A percentile compares a stretch with the other conserved stretches of the same genome.
Conservation (phyloP, 495 filamentous ascomycete species). For the Aspergillus carlsbadensis region DNA sequence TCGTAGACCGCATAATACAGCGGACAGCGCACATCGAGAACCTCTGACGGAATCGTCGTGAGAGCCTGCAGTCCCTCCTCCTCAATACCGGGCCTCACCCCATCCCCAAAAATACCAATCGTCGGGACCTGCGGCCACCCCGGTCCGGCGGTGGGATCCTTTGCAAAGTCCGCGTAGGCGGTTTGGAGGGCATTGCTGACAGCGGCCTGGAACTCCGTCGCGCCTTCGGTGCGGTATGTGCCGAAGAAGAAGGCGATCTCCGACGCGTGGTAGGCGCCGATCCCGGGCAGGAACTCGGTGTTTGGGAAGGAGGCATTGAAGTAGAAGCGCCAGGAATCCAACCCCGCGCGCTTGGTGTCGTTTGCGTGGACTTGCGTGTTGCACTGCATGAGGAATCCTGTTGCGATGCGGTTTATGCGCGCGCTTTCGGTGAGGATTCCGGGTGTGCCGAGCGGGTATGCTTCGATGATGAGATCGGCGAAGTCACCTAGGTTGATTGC, state of each 20-base stretch:
- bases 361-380: slow-evolving; percentile 15
- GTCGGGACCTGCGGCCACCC: slow-evolving; percentile 19
- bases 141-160: slow-evolving; percentile 26
- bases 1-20: slow-evolving; percentile 12
- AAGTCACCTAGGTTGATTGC: neutral
- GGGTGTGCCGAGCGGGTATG: slow-evolving; percentile 9
- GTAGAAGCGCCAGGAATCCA: slow-evolving; percentile 28
- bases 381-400: slow-evolving; percentile 26
- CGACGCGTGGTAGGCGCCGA: slow-evolving; percentile 28
- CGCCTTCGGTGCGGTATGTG: slow-evolving; percentile 19
- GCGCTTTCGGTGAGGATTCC: slow-evolving; percentile 21
- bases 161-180: slow-evolving; percentile 34
- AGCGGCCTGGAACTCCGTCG: slow-evolving; percentile 22
- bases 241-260: slow-evolving; percentile 32
- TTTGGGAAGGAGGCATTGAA: slow-evolving; percentile 37
- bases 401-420: slow-evolving; percentile 22
- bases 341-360: neutral
- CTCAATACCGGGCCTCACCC: slow-evolving; percentile 13
- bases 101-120: slow-evolving; percentile 19
- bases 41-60: slow-evolving; percentile 5
- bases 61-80: slow-evolving; percentile 15
- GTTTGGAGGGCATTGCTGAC: slow-evolving; percentile 26
- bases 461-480: neutral
- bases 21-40: slow-evolving; percentile 9
- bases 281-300: slow-evolving; percentile 13